Evolutionary conservation across 345 rosid species (phyloP), one percentile per base, ranked within the genome.

Genomic region (Schrenkiella parvula): DNA sequence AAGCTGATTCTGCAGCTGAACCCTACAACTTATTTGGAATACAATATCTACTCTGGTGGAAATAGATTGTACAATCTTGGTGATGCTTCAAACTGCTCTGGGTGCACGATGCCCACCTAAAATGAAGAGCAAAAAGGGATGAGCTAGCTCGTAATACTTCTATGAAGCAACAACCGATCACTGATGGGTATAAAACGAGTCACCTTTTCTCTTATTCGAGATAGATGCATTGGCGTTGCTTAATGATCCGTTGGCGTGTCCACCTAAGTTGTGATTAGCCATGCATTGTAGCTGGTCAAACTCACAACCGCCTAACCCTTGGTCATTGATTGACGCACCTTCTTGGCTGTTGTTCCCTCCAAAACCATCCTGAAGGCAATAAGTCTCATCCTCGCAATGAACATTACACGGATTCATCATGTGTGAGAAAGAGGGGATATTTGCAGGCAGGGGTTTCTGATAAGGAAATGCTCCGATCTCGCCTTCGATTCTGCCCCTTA

Each of bases 381-480:
- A 83, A 68, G 76, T 86, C 62, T 84, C 90, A 78, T 86, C 92
- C 66, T 72, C 80, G 47, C 99, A 95, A 66, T 81, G 88, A 66
- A 86, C 72, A 42, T 86, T 88, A 82, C 98, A 95, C 4, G 98
- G 88, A 78, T 88, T 89, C 89, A 89, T 81, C 84, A 86, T 80
- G 71, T 82, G 83, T 4, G 89, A 80, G 66, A 81, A 80, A 38
- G 80, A 77, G 3, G 84, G 73, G 65, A 82, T 29, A 66, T 77
- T 84, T 18, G 78, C 69, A 79, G 75, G 78, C 32, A 74, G 43
- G 1, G 89, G 56, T 73, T 90, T 95, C 83, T 92, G 98, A 74
- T 95, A 92, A 18, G 99, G 99, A 71, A 95, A 95, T 18, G 92
- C 74, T 18, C 99, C 98, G 51, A 95, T 95, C 74, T 92, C 99